Conservation (phyloP, 2,329 filamentous ascomycete genomes). For the Cyphellophora attinorum region DNA sequence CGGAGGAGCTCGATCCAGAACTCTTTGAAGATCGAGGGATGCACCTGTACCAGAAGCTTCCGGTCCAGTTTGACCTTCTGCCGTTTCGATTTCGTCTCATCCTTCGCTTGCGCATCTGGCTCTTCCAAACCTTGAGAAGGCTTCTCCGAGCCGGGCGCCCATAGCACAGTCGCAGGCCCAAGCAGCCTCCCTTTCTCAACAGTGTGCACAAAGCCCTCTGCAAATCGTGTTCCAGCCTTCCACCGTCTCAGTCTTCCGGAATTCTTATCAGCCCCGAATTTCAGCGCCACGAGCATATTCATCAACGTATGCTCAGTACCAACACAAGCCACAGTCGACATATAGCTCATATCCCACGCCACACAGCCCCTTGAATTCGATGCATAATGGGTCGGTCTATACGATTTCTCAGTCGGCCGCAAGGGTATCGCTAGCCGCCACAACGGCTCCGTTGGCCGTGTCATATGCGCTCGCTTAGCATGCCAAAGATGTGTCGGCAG, state of each 20-base stretch:
- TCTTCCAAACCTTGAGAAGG: slow-evolving; percentile 10
- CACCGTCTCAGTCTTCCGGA: slow-evolving; percentile 59
- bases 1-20: slow-evolving; percentile 53
- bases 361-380: slow-evolving; percentile 66
- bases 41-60: slow-evolving; percentile 61
- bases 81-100: slow-evolving; percentile 14
- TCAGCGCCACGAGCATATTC: slow-evolving; percentile 56
- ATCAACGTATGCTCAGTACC: slow-evolving; percentile 57
- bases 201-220: slow-evolving; percentile 51
- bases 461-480: slow-evolving; percentile 85
- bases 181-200: slow-evolving; percentile 47
- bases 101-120: slow-evolving; percentile 10
- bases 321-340: slow-evolving; percentile 72
- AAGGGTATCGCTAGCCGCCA: slow-evolving; percentile 85
- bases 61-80: slow-evolving; percentile 31
- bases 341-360: slow-evolving; percentile 90
- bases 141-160: slow-evolving; percentile 45
- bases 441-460: slow-evolving; percentile 63
- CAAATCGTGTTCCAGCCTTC: slow-evolving; percentile 52
- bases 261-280: slow-evolving; percentile 53
- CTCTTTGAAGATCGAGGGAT: slow-evolving; percentile 65
- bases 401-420: slow-evolving; percentile 81
- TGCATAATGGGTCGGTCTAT: slow-evolving; percentile 76
- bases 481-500: slow-evolving; percentile 91
- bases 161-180: slow-evolving; percentile 64